These are phyloP conservation scores for Kwoniella newhampshirensis DNA, from an alignment of 768 basidiomycete species.

Conservation along the genomic window DNA sequence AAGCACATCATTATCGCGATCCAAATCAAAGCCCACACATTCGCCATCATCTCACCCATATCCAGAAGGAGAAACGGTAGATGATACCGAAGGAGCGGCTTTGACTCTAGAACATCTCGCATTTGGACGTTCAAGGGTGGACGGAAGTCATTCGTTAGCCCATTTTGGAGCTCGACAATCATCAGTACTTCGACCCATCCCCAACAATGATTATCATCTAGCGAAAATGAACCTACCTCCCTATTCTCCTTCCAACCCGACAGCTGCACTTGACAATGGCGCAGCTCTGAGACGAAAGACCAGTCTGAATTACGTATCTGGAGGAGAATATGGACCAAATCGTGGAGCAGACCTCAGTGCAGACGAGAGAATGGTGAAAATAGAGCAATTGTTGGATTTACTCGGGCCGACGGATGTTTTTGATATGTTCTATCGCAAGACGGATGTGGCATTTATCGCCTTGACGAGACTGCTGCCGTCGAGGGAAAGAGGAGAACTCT, in stretches of 20 bases:
- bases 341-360: constrained; percentile 1
- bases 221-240: constrained; percentile 20
- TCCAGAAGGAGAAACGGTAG: constrained; percentile 32
- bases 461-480: constrained; percentile 44
- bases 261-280: background rate
- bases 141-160: constrained; percentile 35
- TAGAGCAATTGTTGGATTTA: constrained; percentile 43
- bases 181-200: constrained; percentile 19
- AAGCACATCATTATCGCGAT: background rate
- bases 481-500: constrained; percentile 44
- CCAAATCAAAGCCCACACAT: constrained; percentile 1
- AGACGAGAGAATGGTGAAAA: constrained; percentile 32
- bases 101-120: constrained; percentile 51
- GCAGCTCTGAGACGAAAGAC: background rate
- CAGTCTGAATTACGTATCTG: no score
- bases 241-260: background rate
- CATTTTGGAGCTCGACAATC: constrained; percentile 35
- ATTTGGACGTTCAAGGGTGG: constrained; percentile 45
- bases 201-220: constrained; percentile 46
- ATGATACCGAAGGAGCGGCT: constrained; percentile 52
- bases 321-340: background rate
- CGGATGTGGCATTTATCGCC: constrained; percentile 46
- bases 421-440: constrained; percentile 47
- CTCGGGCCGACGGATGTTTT: constrained; percentile 48
- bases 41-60: constrained; percentile 1